Conservation (phyloP, 75 land plant species). For the Gnetum montanum region DNA sequence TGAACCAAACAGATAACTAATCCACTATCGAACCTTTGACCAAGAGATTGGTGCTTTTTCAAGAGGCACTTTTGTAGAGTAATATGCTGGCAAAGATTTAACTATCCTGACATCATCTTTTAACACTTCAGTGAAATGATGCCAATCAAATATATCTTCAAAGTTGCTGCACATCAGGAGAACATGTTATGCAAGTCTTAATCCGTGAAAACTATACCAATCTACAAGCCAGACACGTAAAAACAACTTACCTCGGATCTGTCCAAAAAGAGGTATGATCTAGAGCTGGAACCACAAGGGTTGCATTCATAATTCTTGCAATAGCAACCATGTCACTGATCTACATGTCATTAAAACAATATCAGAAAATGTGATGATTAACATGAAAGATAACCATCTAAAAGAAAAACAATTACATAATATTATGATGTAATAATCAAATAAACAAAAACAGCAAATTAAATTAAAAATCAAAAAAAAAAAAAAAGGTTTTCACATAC, state of each 20-base stretch:
- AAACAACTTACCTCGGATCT: constrained; percentile 79
- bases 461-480: not conserved
- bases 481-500: constrained; percentile 38
- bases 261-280: constrained; percentile 95
- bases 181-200: not conserved
- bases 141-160: constrained; percentile 82
- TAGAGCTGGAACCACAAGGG: constrained; percentile 68
- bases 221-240: not conserved
- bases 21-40: constrained; percentile 62
- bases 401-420: too few species aligned
- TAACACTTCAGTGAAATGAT: constrained; percentile 54
- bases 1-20: not conserved
- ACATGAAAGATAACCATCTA: too few species aligned
- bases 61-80: constrained; percentile 35
- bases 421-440: too few species aligned
- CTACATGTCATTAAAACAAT: too few species aligned
- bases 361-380: too few species aligned
- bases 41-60: constrained; percentile 83
- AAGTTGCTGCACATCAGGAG: constrained; percentile 58
- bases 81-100: constrained; percentile 49
- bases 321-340: constrained; percentile 97
- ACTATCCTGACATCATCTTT: constrained; percentile 72
- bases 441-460: not conserved
- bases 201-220: not conserved
- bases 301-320: constrained; percentile 93